Conservation (phyloP, 1,139 yeast genomes). For the Magnusiomyces magnusii region DNA sequence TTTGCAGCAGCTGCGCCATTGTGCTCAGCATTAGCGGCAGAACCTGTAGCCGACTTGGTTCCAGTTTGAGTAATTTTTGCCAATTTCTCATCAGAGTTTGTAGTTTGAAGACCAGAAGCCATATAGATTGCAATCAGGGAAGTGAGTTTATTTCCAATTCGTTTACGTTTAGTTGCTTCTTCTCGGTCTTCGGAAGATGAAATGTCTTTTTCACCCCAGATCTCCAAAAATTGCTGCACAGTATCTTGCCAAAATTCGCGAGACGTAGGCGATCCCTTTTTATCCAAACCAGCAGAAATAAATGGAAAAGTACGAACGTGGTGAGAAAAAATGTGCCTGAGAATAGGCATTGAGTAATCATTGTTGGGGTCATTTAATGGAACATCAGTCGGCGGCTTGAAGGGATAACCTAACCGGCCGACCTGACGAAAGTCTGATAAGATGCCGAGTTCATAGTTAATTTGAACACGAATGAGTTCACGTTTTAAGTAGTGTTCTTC, state of each 20-base stretch:
- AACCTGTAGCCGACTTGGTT: constrained; percentile 7
- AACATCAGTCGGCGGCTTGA: constrained; percentile 28
- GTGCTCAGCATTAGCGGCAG: constrained; percentile 24
- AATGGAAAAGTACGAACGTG: constrained; percentile 71
- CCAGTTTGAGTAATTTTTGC: constrained; percentile 29
- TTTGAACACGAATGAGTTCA: constrained; percentile 56
- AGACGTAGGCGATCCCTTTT: constrained; percentile 24
- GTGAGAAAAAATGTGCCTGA: constrained; percentile 54
- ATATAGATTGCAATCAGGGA: constrained; percentile 58
- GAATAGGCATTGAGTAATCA: constrained; percentile 45
- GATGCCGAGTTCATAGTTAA: constrained; percentile 52
- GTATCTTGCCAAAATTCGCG: constrained; percentile 66
- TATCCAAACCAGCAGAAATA: constrained; percentile 43
- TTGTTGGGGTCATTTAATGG: constrained; percentile 1
- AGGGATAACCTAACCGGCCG: constrained; percentile 67
- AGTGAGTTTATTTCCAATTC: constrained; percentile 51
- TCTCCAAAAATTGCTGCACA: constrained; percentile 73
- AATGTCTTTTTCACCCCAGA: constrained; percentile 61
- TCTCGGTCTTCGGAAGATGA: constrained; percentile 66
- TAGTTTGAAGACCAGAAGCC: constrained; percentile 67
- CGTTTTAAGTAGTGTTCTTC: constrained; percentile 85
- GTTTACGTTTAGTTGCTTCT: constrained; percentile 62
- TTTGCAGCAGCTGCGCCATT: constrained; percentile 40
- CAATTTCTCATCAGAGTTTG: constrained; percentile 48
- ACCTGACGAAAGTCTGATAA: constrained; percentile 55